Evolutionary conservation across 768 basidiomycete species (phyloP).

Genomic region (Suillus brevipes): DNA sequence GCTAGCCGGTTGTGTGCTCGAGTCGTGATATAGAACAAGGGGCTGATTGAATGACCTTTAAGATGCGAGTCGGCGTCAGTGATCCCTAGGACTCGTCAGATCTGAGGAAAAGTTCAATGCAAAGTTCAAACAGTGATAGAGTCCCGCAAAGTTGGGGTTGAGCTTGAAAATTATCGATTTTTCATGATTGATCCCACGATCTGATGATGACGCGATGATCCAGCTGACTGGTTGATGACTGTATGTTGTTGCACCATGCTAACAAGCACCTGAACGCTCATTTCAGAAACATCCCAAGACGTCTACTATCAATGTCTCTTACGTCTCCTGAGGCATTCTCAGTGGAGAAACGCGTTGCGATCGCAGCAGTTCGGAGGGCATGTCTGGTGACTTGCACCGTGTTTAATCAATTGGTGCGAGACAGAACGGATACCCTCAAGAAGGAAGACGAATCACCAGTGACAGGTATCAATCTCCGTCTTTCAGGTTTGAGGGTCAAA

Average conservation of each 20-base stretch:
- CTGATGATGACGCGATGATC: constrained; percentile 1
- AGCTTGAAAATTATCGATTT: no score
- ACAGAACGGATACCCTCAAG: constrained; percentile 76
- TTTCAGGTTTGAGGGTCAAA: constrained; percentile 4
- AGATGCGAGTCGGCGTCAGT: no score
- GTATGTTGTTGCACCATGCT: constrained; percentile 5
- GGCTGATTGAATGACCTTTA: not conserved
- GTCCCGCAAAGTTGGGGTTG: not conserved
- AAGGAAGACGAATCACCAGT: constrained; percentile 94
- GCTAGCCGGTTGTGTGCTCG: not conserved
- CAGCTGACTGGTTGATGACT: not conserved
- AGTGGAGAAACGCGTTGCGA: constrained; percentile 76
- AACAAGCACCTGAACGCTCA: not conserved
- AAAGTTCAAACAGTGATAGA: not conserved
- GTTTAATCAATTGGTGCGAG: constrained; percentile 72
- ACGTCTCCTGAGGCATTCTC: constrained; percentile 38
- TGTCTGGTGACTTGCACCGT: constrained; percentile 82
- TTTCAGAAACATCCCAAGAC: not conserved
- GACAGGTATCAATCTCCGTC: constrained; percentile 53
- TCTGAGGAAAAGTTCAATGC: not conserved
- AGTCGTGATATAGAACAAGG: not conserved
- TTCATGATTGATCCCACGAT: not conserved
- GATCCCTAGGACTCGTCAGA: no score
- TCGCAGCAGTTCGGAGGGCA: constrained; percentile 86
- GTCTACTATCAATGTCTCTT: constrained; percentile 2